phyloP scores from a whole-genome alignment of 78 protist genomes.

The Dictyostelium discoideum region DNA sequence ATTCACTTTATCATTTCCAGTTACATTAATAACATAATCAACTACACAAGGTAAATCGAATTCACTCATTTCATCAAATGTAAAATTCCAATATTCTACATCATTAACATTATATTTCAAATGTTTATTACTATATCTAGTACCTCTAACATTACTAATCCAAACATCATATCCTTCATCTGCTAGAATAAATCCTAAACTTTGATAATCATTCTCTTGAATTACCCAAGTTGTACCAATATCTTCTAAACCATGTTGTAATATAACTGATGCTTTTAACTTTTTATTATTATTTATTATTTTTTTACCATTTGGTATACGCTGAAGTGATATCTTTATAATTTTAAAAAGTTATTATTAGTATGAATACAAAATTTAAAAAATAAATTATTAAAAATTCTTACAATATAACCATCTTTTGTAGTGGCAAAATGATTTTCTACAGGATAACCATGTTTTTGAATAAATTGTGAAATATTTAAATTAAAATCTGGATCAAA shows the following conservation, averaged over 20 bases:
- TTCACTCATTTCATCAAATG: conserved; percentile 19
- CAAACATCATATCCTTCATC: conserved; percentile 73
- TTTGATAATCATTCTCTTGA: conserved; percentile 44
- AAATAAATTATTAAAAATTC: neutral
- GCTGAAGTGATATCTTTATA: conserved; percentile 47
- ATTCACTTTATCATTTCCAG: neutral
- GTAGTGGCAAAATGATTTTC: conserved; percentile 61
- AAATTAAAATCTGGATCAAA: neutral
- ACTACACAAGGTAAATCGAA: conserved; percentile 21
- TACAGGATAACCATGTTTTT: conserved; percentile 68
- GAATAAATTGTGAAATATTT: neutral
- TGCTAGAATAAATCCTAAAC: conserved; percentile 40
- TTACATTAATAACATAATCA: conserved; percentile 2
- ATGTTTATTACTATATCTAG: neutral
- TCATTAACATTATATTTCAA: neutral
- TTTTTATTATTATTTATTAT: conserved; percentile 8
- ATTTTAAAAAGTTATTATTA: too few species aligned
- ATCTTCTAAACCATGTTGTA: conserved; percentile 84
- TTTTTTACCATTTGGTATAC: conserved; percentile 63
- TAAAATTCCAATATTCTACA: neutral
- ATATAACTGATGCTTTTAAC: conserved; percentile 29
- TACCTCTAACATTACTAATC: conserved; percentile 66
- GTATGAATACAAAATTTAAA: too few species aligned
- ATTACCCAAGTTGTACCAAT: conserved; percentile 73
- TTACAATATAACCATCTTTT: conserved; percentile 78